Conservation (phyloP, 345 rosid genomes). For the Ceriops tagal region DNA sequence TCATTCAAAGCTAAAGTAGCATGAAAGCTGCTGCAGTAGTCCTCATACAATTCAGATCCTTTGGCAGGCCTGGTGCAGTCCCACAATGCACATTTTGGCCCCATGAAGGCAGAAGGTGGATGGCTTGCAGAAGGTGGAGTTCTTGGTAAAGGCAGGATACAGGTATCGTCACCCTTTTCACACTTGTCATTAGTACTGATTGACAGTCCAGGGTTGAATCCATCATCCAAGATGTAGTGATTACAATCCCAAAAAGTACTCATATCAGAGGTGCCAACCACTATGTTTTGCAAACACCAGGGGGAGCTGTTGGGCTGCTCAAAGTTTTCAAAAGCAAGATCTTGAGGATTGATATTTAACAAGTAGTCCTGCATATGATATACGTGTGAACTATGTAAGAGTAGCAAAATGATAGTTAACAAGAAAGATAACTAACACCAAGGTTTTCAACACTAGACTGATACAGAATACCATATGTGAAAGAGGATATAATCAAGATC, state of each 20-base stretch:
- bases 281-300: conserved; percentile 32
- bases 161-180: conserved; percentile 28
- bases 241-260: conserved; percentile 45
- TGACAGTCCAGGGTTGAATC: conserved; percentile 34
- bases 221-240: conserved; percentile 45
- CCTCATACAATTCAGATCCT: conserved; percentile 47
- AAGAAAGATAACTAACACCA: too few relatives aligned
- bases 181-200: conserved; percentile 30
- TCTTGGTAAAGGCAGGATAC: neutral
- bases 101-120: conserved; percentile 76
- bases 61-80: conserved; percentile 89
- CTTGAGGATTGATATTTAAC: conserved; percentile 33
- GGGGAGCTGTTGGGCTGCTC: conserved; percentile 37
- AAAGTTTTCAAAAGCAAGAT: conserved; percentile 39
- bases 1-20: conserved; percentile 57
- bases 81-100: conserved; percentile 90
- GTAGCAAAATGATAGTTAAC: neutral
- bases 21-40: conserved; percentile 78
- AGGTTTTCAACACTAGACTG: too few relatives aligned
- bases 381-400: neutral
- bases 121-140: conserved; percentile 44
- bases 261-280: conserved; percentile 35
- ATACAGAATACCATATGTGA: neutral
- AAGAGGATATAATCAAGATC: neutral
- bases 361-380: conserved; percentile 37